Evolutionary conservation across 2,329 filamentous ascomycete species (phyloP).

Genomic region (Cordyceps tenuipes): DNA sequence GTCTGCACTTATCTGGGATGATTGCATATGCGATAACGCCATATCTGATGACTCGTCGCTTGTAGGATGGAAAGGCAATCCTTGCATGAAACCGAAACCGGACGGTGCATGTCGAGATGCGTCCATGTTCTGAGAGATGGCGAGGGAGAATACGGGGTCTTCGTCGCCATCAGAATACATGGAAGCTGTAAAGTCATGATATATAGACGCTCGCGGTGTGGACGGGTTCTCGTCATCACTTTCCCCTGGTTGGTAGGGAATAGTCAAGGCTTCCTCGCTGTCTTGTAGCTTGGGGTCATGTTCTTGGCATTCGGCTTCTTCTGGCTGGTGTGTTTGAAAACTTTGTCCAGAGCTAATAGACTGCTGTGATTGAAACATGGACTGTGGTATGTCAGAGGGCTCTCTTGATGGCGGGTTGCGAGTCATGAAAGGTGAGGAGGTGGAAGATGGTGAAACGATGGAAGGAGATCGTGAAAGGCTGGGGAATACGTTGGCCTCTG

Average conservation of each 20-base stretch:
- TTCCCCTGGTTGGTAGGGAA: constrained; percentile 43
- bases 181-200: constrained; percentile 26
- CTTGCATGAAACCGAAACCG: constrained; percentile 8
- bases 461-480: constrained; percentile 50
- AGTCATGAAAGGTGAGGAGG: constrained; percentile 45
- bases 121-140: background rate
- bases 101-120: background rate
- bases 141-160: constrained; percentile 19
- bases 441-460: constrained; percentile 32
- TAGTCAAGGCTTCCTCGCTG: constrained; percentile 48
- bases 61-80: constrained; percentile 16
- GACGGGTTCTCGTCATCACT: constrained; percentile 32
- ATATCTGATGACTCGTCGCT: constrained; percentile 5
- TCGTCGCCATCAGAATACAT: constrained; percentile 15
- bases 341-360: background rate
- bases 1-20: background rate
- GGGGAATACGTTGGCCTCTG: constrained; percentile 58
- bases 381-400: constrained; percentile 1
- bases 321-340: constrained; percentile 18
- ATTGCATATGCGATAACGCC: background rate
- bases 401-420: constrained; percentile 27
- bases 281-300: constrained; percentile 30
- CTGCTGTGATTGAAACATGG: constrained; percentile 21
- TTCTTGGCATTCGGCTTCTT: constrained; percentile 17
- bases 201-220: constrained; percentile 47